Conservation (phyloP, 495 filamentous ascomycete species). For the Aspergillus ostianus region DNA sequence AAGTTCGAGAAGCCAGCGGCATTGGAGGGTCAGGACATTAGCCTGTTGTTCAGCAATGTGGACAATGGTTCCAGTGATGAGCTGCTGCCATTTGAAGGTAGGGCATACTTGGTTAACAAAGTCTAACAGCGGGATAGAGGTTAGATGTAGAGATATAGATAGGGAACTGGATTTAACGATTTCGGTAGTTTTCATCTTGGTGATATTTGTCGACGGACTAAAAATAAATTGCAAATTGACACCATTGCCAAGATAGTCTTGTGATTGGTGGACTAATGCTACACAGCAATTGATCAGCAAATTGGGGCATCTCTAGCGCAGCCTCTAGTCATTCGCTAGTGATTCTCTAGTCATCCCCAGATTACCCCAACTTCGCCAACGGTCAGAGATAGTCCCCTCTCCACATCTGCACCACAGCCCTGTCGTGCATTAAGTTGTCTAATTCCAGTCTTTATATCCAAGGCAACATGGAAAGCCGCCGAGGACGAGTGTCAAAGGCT, state of each 20-base stretch:
- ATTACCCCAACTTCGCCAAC: background rate
- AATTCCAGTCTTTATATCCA: no score
- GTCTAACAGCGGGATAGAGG: background rate
- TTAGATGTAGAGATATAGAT: background rate
- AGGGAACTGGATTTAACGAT: background rate
- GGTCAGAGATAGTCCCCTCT: background rate
- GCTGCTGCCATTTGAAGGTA: conserved; percentile 23
- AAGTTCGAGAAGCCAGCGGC: conserved; percentile 1
- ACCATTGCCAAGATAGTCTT: background rate
- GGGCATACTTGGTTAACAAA: conserved; percentile 16
- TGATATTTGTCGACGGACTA: no score
- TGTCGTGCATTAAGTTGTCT: no score
- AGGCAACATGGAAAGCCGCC: background rate
- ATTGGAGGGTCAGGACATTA: conserved; percentile 7
- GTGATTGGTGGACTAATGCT: background rate
- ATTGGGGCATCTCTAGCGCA: background rate
- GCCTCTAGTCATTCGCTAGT: background rate
- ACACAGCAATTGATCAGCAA: background rate
- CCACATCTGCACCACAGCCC: background rate
- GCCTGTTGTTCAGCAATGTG: conserved; percentile 21
- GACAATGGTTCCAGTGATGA: background rate
- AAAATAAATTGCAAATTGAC: no score
- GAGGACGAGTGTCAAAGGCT: background rate
- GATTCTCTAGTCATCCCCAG: background rate
- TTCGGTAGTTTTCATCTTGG: no score